Evolutionary conservation across 2,329 filamentous ascomycete genomes (phyloP), one percentile per base, ranked within the genome.

Genomic region (Ophiostoma sp.): DNA sequence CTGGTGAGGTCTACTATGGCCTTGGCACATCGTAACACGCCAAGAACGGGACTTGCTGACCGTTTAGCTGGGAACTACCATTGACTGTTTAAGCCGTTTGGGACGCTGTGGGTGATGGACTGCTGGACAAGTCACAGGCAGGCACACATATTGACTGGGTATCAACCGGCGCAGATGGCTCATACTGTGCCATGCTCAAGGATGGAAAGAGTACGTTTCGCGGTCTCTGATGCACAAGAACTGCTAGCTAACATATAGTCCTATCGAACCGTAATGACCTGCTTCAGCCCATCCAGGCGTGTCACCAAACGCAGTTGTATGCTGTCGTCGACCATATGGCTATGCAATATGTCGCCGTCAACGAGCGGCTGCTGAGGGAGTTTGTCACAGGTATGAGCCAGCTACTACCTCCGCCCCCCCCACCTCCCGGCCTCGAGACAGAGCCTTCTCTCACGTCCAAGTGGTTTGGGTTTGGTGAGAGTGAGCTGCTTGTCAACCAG

Each of bases 401-500:
- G 14, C 5, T 12, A 49, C 16, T 49, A 16, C 45, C 12, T 49
- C 45, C 45, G n/a, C 45, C 45, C 16, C 45, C 45, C 5, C 45
- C 45, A n/a, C 12, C 16, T 14, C 27, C 45, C 12, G 16, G 16
- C 45, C 45, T 49, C 12, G 7, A 49, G 45, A 49, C 5, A 16
- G 14, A 49, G 12, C 7, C 45, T 49, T 7, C 45, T 12, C n/a
- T 49, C 12, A 69, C 66, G 5, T 69, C 67, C 63, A 69, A 69
- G 65, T 69, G 67, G 69, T 64, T 62, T 4, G 69, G 69, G 69
- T 64, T 62, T 4, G 69, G 69, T 38, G 69, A 70, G 64, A 67
- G 67, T 40, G 69, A 70, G 55, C 36, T 64, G 8, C 64, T 68
- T 6, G 93, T 99, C 4, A 88, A 95, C 49, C 93, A 98, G 76